phyloP scores from a whole-genome alignment of 2,329 filamentous ascomycete species.

The Grosmannia clavigera region DNA sequence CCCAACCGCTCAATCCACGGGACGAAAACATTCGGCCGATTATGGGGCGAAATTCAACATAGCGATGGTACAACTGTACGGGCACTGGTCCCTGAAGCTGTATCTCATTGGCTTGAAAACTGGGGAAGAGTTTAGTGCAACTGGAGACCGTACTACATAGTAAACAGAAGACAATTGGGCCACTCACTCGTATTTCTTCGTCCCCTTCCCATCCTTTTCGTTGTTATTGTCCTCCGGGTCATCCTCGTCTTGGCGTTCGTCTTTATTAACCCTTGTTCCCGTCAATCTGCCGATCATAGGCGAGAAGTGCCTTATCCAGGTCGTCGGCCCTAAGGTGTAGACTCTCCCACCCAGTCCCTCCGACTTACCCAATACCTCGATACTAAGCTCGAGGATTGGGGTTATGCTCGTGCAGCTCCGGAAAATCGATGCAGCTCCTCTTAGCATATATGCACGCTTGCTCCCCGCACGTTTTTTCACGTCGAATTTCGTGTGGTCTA shows the following conservation, averaged over 20 bases:
- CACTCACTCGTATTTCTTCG: slow-evolving; percentile 62
- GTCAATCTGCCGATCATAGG: slow-evolving; percentile 76
- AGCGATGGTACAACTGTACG: slow-evolving; percentile 72
- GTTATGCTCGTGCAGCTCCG: slow-evolving; percentile 52
- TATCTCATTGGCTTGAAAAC: slow-evolving; percentile 87
- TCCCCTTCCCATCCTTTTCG: slow-evolving; percentile 26
- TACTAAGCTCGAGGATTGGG: slow-evolving; percentile 58
- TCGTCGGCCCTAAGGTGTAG: slow-evolving; percentile 67
- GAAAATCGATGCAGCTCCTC: slow-evolving; percentile 53
- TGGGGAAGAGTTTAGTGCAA: slow-evolving; percentile 20
- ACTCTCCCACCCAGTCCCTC: slow-evolving; percentile 54
- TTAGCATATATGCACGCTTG: slow-evolving; percentile 72
- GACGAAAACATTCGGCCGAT: slow-evolving; percentile 80
- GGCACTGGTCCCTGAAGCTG: slow-evolving; percentile 79
- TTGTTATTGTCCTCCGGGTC: slow-evolving; percentile 6
- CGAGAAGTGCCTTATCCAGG: slow-evolving; percentile 75
- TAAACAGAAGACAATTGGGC: neutral
- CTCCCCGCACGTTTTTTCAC: slow-evolving; percentile 78
- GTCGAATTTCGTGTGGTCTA: slow-evolving; percentile 47
- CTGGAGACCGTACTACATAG: neutral
- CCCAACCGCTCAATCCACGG: slow-evolving; percentile 61
- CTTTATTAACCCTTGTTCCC: slow-evolving; percentile 54
- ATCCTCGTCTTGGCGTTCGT: slow-evolving; percentile 38
- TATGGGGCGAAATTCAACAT: slow-evolving; percentile 84
- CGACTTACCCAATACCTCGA: slow-evolving; percentile 66